A percentile compares a stretch with the other conserved stretches of the same genome.
phyloP scores from a whole-genome alignment of 2,329 filamentous ascomycete genomes.

The Gnomoniopsis smithogilvyi region DNA sequence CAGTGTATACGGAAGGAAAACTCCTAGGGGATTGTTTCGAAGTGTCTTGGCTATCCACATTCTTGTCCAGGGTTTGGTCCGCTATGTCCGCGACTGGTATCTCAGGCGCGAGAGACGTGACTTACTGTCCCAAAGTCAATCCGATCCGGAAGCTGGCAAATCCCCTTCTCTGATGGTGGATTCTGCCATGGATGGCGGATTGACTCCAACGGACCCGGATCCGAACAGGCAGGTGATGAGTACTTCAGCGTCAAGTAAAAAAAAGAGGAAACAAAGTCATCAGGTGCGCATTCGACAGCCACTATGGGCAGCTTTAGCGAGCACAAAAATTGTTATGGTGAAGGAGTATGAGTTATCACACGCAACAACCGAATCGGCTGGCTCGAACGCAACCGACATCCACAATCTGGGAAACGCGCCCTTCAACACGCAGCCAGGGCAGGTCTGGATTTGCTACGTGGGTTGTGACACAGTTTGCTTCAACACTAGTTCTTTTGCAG shows the following conservation, averaged over 20 bases:
- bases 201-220: constrained; percentile 53
- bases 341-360: constrained; percentile 86
- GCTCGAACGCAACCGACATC: constrained; percentile 72
- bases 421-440: constrained; percentile 65
- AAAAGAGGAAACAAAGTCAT: constrained; percentile 85
- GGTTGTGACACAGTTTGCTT: constrained; percentile 76
- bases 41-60: constrained; percentile 73
- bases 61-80: constrained; percentile 68
- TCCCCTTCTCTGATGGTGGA: constrained; percentile 32
- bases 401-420: constrained; percentile 75
- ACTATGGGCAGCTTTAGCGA: constrained; percentile 90
- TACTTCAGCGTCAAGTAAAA: constrained; percentile 63
- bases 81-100: constrained; percentile 69
- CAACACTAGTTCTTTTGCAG: constrained; percentile 61
- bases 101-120: constrained; percentile 57
- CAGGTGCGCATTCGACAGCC: constrained; percentile 88
- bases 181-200: constrained; percentile 40
- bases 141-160: constrained; percentile 64
- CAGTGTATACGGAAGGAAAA: constrained; percentile 52
- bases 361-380: constrained; percentile 68
- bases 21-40: constrained; percentile 62
- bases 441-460: constrained; percentile 80
- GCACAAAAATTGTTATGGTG: constrained; percentile 93
- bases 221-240: constrained; percentile 52
- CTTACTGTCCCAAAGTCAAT: constrained; percentile 41